phyloP scores from a whole-genome alignment of 2,329 filamentous ascomycete genomes.

The Salinomyces thailandicus region DNA sequence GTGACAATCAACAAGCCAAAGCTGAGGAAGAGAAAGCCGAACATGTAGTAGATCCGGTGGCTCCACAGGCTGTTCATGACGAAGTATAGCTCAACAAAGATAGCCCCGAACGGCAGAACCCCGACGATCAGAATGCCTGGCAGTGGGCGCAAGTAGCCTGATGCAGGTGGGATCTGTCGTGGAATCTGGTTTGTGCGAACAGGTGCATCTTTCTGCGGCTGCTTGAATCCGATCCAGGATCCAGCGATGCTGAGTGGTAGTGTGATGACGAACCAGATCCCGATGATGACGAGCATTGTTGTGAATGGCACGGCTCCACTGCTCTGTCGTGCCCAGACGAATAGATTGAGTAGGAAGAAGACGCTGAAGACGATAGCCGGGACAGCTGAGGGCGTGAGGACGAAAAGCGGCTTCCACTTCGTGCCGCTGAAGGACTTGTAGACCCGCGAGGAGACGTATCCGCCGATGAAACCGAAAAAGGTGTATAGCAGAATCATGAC shows the following conservation, averaged over 20 bases:
- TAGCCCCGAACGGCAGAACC: slow-evolving; percentile 86
- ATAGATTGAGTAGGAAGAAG: slow-evolving; percentile 92
- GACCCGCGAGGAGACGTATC: slow-evolving; percentile 77
- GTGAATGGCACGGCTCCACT: slow-evolving; percentile 92
- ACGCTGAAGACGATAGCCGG: slow-evolving; percentile 74
- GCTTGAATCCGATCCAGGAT: slow-evolving; percentile 85
- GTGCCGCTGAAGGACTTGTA: slow-evolving; percentile 94
- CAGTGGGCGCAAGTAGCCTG: slow-evolving; percentile 72
- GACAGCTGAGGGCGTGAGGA: slow-evolving; percentile 73
- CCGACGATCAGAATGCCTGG: slow-evolving; percentile 89
- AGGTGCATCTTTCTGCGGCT: slow-evolving; percentile 58
- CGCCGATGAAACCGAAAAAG: slow-evolving; percentile 81
- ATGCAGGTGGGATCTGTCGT: slow-evolving; percentile 79
- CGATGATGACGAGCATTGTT: slow-evolving; percentile 87
- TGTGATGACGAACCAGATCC: slow-evolving; percentile 95
- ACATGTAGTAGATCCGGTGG: slow-evolving; percentile 99
- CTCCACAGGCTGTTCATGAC: slow-evolving; percentile 99
- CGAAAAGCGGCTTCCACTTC: slow-evolving; percentile 88
- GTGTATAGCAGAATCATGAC: slow-evolving; percentile 92
- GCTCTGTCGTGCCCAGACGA: slow-evolving; percentile 87
- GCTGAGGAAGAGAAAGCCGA: slow-evolving; percentile 95
- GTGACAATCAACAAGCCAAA: slow-evolving; percentile 97
- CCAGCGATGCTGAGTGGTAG: slow-evolving; percentile 82
- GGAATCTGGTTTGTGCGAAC: slow-evolving; percentile 97
- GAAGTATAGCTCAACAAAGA: slow-evolving; percentile 97